Conservation (phyloP, 2,329 filamentous ascomycete species). For the Paraphoma chrysanthemicola region DNA sequence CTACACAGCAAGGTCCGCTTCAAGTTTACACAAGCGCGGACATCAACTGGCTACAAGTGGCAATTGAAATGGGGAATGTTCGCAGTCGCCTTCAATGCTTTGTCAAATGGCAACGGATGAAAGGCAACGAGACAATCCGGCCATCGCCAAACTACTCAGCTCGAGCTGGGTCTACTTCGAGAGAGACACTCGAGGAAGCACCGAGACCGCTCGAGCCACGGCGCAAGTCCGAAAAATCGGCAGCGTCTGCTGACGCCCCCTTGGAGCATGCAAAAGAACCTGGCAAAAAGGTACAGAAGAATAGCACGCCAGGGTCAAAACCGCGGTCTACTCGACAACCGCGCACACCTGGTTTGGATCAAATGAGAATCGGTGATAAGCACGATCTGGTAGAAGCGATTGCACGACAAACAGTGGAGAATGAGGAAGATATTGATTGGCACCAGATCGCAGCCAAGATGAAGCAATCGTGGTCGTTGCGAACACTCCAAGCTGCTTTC, state of each 20-base stretch:
- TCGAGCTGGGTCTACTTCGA: neutral
- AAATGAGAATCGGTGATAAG: constrained; percentile 52
- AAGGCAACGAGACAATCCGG: constrained; percentile 11
- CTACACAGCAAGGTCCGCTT: constrained; percentile 18
- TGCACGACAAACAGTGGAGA: constrained; percentile 14
- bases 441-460: constrained; percentile 11
- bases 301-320: too few relatives aligned
- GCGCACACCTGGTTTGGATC: constrained; percentile 11
- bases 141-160: neutral
- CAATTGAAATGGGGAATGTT: constrained; percentile 65
- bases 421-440: constrained; percentile 48
- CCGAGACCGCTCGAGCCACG: neutral
- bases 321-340: too few relatives aligned
- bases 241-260: neutral
- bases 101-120: constrained; percentile 66
- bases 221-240: neutral
- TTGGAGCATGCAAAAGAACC: neutral
- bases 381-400: constrained; percentile 50
- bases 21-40: constrained; percentile 57
- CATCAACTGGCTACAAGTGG: constrained; percentile 72
- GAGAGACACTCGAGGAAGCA: too few relatives aligned
- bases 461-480: constrained; percentile 22
- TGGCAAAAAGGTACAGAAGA: neutral
- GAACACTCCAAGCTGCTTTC: constrained; percentile 28
- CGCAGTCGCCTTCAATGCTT: constrained; percentile 72